Conservation (phyloP, 2,329 filamentous ascomycete species). For the Trichoderma semiorbis region DNA sequence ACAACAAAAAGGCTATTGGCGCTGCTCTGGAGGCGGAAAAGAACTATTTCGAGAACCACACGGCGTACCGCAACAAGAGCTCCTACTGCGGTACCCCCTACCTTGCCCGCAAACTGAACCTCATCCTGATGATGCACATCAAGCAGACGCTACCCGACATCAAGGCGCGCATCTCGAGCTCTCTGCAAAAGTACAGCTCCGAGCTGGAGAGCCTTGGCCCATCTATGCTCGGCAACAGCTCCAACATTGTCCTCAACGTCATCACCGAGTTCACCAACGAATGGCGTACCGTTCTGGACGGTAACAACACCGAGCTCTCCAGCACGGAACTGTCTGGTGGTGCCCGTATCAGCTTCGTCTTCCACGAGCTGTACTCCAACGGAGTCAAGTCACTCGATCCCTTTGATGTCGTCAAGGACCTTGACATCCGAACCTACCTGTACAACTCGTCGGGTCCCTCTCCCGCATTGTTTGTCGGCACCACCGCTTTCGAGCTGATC, state of each 20-base stretch:
- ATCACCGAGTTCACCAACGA: conserved; percentile 99
- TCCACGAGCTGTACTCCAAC: conserved; percentile 97
- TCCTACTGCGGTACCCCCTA: conserved; percentile 98
- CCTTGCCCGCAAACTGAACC: conserved; percentile 90
- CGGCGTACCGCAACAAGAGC: conserved; percentile 97
- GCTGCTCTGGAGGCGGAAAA: conserved; percentile 90
- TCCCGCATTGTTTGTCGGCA: conserved; percentile 93
- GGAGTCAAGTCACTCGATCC: conserved; percentile 97
- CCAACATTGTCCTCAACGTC: conserved; percentile 96
- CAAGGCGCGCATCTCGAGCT: conserved; percentile 93
- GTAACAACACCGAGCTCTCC: conserved; percentile 93
- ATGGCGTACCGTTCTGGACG: conserved; percentile 92
- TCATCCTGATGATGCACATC: conserved; percentile 99
- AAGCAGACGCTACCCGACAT: conserved; percentile 99
- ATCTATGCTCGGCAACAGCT: conserved; percentile 91
- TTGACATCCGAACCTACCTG: conserved; percentile 92
- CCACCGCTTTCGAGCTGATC: conserved; percentile 96
- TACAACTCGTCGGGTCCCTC: conserved; percentile 99
- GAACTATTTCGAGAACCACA: conserved; percentile 97
- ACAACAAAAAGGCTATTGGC: conserved; percentile 94
- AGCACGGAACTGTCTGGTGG: conserved; percentile 92
- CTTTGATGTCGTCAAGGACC: conserved; percentile 95
- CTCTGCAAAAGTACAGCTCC: conserved; percentile 82
- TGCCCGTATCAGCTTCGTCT: conserved; percentile 97
- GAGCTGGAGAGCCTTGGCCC: conserved; percentile 84